Evolutionary conservation across 179 eudicot species (phyloP), one percentile per base, ranked within the genome.

Genomic region (Silene coronaria): DNA sequence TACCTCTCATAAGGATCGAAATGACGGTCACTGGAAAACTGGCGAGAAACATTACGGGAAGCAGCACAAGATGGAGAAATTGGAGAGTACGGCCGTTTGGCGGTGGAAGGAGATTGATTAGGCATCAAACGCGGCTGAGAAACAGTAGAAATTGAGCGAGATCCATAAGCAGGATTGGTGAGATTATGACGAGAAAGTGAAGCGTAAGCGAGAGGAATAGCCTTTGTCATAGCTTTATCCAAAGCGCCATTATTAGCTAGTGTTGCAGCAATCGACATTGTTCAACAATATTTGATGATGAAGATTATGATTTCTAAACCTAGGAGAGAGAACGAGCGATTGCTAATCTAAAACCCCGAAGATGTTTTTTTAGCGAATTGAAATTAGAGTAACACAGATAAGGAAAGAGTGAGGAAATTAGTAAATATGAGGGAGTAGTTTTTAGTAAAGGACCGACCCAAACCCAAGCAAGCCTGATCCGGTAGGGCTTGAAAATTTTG

Each of bases 1-100:
- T 16, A 82, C 81, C 84, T 71, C 17, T 78, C 81, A 45, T 82
- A 76, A 59, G 81, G 79, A 71, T 83, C 86, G 28, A 77, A 65
- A 1, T 61, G 68, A 53, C 77, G 83, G 22, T 71, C 46, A 28
- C 75, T 16, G 11, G 70, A 55, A 38, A 71, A 58, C 0, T 23
- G 30, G 23, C 74, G 74, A 5, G 74, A 55, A 30, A 32, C 65
- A 3, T 27, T 51, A 5, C 38, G 75, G 21, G n/a, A 30, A 28
- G 16, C 10, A 46, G 36, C 13, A n/a, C 2, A 26, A 26, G 36
- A 28, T 0, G 74, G 60, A 27, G 74, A 27, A 26, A 70, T 24
- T 32, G 60, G 74, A 48, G 73, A 70, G 6, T 34, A 34, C 16
- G 71, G 24, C 26, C 0, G 71, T 67, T 67, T 67, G 53, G 76